Evolutionary conservation across 257 asterid species (phyloP).

Genomic region (Plectranthus barbatus): DNA sequence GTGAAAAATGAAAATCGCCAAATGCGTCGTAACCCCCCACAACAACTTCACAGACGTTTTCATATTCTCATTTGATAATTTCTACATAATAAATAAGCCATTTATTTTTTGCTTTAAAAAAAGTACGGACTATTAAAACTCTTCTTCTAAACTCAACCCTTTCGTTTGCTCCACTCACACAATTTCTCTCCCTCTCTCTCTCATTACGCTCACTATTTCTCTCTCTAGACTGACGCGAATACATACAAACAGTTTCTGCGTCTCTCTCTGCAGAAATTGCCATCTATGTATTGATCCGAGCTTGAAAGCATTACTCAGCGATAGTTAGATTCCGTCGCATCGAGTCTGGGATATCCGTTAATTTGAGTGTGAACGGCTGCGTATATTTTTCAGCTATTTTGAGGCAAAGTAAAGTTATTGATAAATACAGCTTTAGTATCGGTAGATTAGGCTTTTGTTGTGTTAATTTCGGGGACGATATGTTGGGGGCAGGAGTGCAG

Average conservation of each 20-base stretch:
- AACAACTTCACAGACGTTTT: not conserved
- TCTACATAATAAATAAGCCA: not conserved
- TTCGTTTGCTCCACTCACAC: constrained; percentile 3
- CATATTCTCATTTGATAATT: not conserved
- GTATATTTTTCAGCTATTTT: not conserved
- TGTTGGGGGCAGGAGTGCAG: constrained; percentile 79
- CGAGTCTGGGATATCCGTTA: not conserved
- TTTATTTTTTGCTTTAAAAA: not conserved
- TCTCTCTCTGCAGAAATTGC: not conserved
- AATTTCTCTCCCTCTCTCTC: constrained; percentile 5
- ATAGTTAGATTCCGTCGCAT: not conserved
- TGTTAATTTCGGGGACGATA: constrained; percentile 11
- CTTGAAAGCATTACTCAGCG: not conserved
- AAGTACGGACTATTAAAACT: not conserved
- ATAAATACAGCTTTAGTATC: not conserved
- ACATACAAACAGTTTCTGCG: not conserved
- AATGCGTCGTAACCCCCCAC: constrained; percentile 8
- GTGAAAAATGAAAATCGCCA: not conserved
- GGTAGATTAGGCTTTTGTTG: constrained; percentile 17
- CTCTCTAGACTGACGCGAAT: not conserved
- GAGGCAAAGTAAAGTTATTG: not conserved
- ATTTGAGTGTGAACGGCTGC: constrained; percentile 3
- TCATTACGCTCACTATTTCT: not conserved
- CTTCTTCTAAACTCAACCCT: not conserved
- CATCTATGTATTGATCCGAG: constrained; percentile 15